Evolutionary conservation across 352 stramenopile species (phyloP).

Genomic region (Phytophthora sansomeana): DNA sequence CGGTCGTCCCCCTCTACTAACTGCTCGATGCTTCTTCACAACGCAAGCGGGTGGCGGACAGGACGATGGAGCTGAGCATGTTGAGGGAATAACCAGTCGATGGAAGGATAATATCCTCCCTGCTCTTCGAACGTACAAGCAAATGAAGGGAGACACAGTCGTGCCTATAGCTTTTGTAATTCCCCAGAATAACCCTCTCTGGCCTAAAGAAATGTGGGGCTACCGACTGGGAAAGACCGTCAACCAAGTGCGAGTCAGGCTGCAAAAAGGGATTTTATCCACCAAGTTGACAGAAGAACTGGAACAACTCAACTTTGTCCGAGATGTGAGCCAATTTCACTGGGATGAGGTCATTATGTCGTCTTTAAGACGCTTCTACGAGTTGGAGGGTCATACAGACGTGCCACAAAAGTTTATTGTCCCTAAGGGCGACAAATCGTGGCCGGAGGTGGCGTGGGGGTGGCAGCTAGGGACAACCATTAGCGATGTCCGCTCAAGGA

Average conservation of each 20-base stretch:
- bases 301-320: slow-evolving; percentile 35
- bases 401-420: slow-evolving; percentile 53
- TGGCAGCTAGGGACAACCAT: slow-evolving; percentile 47
- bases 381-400: slow-evolving; percentile 35
- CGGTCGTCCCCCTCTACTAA: neutral
- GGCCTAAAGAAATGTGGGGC: slow-evolving; percentile 35
- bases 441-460: slow-evolving; percentile 27
- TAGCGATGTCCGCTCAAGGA: too few species aligned
- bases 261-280: slow-evolving; percentile 19
- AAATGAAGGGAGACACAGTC: slow-evolving; percentile 31
- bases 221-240: slow-evolving; percentile 33
- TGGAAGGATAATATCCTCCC: neutral
- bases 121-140: slow-evolving; percentile 30
- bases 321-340: slow-evolving; percentile 28
- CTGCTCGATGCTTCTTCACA: neutral
- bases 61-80: neutral
- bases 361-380: slow-evolving; percentile 30
- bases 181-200: slow-evolving; percentile 32
- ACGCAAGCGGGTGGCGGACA: neutral
- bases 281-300: slow-evolving; percentile 38
- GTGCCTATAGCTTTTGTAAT: slow-evolving; percentile 44
- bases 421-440: slow-evolving; percentile 18
- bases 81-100: neutral
- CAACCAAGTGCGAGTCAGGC: slow-evolving; percentile 2
- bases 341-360: slow-evolving; percentile 39